Conservation (phyloP, 768 basidiomycete species). For the Lentinula sp. region DNA sequence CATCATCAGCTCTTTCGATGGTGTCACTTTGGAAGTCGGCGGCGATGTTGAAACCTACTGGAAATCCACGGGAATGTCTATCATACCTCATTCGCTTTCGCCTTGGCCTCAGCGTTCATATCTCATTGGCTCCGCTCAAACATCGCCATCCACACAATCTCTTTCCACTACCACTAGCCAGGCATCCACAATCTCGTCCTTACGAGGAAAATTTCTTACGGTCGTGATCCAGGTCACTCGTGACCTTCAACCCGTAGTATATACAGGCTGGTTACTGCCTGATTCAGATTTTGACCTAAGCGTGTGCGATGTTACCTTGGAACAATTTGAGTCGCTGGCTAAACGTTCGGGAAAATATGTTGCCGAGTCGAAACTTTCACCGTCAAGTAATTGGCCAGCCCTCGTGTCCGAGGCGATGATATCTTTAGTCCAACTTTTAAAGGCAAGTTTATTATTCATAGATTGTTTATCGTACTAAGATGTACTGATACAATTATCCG, state of each 20-base stretch:
- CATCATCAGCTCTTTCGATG: constrained; percentile 84
- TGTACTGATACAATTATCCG: background rate
- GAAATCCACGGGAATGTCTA: constrained; percentile 71
- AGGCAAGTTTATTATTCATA: constrained; percentile 37
- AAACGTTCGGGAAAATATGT: constrained; percentile 39
- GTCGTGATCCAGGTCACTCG: constrained; percentile 87
- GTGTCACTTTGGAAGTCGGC: constrained; percentile 89
- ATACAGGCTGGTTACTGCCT: constrained; percentile 69
- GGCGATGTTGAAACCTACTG: constrained; percentile 97
- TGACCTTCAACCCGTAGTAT: constrained; percentile 88
- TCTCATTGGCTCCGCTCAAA: constrained; percentile 50
- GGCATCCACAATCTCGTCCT: constrained; percentile 79
- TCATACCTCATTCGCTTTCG: constrained; percentile 35
- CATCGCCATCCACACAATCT: constrained; percentile 66
- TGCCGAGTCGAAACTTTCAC: constrained; percentile 16
- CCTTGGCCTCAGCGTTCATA: constrained; percentile 35
- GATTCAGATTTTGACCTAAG: constrained; percentile 66
- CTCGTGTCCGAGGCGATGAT: constrained; percentile 52
- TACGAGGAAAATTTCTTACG: constrained; percentile 85
- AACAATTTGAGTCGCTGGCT: constrained; percentile 73
- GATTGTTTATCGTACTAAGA: background rate
- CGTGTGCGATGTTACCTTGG: constrained; percentile 78
- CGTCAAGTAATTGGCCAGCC: constrained; percentile 39
- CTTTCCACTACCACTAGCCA: constrained; percentile 39
- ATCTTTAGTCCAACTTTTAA: constrained; percentile 68